Conservation (phyloP, 805 yeast species). For the Teunomyces gatunensis region DNA sequence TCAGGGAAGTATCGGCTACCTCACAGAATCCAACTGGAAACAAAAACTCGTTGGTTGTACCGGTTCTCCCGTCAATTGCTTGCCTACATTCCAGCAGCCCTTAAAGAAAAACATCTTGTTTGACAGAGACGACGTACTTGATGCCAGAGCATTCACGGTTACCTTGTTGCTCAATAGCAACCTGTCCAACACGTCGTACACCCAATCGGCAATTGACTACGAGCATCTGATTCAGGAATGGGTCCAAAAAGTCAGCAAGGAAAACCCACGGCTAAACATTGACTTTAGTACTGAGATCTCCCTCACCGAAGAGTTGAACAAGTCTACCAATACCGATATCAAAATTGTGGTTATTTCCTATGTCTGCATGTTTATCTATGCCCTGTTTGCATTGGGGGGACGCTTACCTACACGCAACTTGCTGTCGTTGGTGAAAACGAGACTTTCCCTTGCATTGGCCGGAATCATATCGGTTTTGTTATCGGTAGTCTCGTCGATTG, state of each 20-base stretch:
- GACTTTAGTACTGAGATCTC: constrained; percentile 83
- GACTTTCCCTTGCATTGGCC: constrained; percentile 74
- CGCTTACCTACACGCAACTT: constrained; percentile 42
- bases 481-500: constrained; percentile 81
- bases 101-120: constrained; percentile 68
- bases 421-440: constrained; percentile 45
- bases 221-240: constrained; percentile 65
- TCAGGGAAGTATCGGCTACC: constrained; percentile 52
- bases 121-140: constrained; percentile 47
- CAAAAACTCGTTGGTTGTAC: constrained; percentile 58
- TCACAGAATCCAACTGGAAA: constrained; percentile 58
- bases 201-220: constrained; percentile 52
- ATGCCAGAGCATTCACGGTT: constrained; percentile 70
- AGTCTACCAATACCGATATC: constrained; percentile 76
- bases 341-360: constrained; percentile 72
- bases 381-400: constrained; percentile 76
- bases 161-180: constrained; percentile 66
- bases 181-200: constrained; percentile 39
- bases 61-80: constrained; percentile 79
- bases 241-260: constrained; percentile 40
- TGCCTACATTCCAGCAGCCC: constrained; percentile 91
- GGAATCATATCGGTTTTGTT: constrained; percentile 80
- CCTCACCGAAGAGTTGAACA: constrained; percentile 77
- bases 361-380: constrained; percentile 82
- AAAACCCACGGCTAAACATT: constrained; percentile 57